Percentiles rank a stretch among this genome's conserved stretches.
These are phyloP conservation scores for Phaeomoniella chlamydospora DNA, from an alignment of 2,329 filamentous ascomycete genomes.

Conservation along the genomic window DNA sequence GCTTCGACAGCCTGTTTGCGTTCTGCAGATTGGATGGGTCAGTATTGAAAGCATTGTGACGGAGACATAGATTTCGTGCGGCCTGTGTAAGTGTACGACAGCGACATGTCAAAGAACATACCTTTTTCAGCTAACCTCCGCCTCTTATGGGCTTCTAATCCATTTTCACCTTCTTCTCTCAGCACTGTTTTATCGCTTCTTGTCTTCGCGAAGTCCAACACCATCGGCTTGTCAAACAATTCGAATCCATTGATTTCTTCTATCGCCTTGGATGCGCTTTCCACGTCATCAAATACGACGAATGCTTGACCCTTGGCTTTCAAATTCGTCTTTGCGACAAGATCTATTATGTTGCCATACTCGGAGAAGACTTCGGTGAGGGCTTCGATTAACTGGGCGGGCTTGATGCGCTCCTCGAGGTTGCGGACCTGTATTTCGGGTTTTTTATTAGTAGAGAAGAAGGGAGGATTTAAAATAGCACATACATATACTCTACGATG, in stretches of 20 bases:
- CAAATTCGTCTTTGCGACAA: conserved; percentile 78
- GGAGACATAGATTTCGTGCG: no score
- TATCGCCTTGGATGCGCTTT: conserved; percentile 66
- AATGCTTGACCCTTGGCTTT: conserved; percentile 94
- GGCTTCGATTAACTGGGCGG: conserved; percentile 58
- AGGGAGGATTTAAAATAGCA: no score
- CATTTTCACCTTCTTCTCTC: conserved; percentile 57
- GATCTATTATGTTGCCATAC: conserved; percentile 72
- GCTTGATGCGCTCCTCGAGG: conserved; percentile 82
- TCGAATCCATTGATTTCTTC: conserved; percentile 88
- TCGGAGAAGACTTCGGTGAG: conserved; percentile 70
- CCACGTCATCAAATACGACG: conserved; percentile 72
- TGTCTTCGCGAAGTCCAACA: conserved; percentile 65
- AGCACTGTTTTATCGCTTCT: conserved; percentile 79
- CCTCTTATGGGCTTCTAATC: conserved; percentile 75
- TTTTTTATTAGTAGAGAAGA: no score
- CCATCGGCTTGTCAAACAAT: conserved; percentile 82
- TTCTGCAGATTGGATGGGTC: conserved; percentile 25
- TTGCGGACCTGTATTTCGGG: conserved; percentile 58
- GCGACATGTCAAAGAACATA: no score
- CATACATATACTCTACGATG: conserved; percentile 8
- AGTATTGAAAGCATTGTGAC: neutral
- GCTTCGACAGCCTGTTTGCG: conserved; percentile 72
- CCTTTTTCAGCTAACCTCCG: conserved; percentile 80
- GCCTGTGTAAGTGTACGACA: no score